Evolutionary conservation across 371 early-diverging fungal species (phyloP).

Genomic region (Homolaphlyctis polyrhiza): DNA sequence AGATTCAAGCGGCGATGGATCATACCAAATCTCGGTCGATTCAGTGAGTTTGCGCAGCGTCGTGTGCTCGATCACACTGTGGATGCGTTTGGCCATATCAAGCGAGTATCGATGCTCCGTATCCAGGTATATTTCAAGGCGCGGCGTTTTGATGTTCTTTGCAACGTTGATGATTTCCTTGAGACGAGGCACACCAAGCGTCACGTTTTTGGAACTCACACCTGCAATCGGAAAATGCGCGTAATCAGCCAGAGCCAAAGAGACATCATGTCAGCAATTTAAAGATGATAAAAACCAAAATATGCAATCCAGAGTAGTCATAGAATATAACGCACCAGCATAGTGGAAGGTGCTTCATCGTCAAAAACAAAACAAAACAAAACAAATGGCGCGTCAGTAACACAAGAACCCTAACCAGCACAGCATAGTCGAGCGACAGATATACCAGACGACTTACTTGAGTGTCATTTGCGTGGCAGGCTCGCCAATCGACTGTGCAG

Average conservation of each 20-base stretch:
- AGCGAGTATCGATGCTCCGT: slow-evolving; percentile 70
- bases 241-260: too few relatives aligned
- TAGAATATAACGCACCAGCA: too few relatives aligned
- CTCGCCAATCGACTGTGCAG: slow-evolving; percentile 99
- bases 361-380: too few relatives aligned
- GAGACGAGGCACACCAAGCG: slow-evolving; percentile 98
- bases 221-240: too few relatives aligned
- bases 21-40: slow-evolving; percentile 94
- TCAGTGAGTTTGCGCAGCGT: slow-evolving; percentile 80
- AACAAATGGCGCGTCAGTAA: too few relatives aligned
- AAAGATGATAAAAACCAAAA: too few relatives aligned
- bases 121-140: slow-evolving; percentile 81
- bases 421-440: too few relatives aligned
- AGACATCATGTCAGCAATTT: too few relatives aligned
- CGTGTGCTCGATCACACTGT: slow-evolving; percentile 89
- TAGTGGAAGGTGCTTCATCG: slow-evolving; percentile 3
- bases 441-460: slow-evolving; percentile 99
- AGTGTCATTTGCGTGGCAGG: slow-evolving; percentile 99
- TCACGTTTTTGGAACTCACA: slow-evolving; percentile 96
- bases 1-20: slow-evolving; percentile 86
- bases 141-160: slow-evolving; percentile 96
- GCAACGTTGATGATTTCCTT: slow-evolving; percentile 99
- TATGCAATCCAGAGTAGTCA: too few relatives aligned
- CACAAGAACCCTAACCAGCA: too few relatives aligned
- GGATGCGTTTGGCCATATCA: slow-evolving; percentile 87